Base-by-base conservation (phyloP, 2,329 filamentous ascomycete species). In the Fusarium verrucosum region DNA sequence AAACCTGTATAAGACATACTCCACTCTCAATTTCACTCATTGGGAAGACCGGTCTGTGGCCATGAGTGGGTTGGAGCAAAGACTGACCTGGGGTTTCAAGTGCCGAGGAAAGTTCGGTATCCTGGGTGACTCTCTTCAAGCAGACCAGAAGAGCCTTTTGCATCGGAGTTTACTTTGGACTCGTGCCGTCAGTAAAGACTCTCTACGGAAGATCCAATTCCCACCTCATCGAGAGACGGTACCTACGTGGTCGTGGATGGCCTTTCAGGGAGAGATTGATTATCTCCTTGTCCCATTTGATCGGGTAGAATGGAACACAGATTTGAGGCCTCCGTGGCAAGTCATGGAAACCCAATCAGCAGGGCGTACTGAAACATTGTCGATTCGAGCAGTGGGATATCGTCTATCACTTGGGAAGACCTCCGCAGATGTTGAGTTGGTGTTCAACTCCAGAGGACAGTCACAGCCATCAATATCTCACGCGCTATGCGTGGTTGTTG, bases 171-270 rank as follows among this genome's bases (percentile, higher is more conserved):
- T 61, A 2, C 53, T 61, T 1, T 61, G 53, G 58, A 10, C 17
- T 2, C 46, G 53, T 3, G 38, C 33, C 11, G 9, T 22, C 4
- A 16, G 10, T 2, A 19, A 14, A 6, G 33, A 10, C 5, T 33
- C 32, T 4, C 36, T 50, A 16, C 10, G 10, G 9, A 45, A 20
- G 14, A 54, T 58, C 3, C 4, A 5, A 5, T 56, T 56, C 7
- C 53, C 43, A 5, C 16, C 38, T 2, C 36, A 37, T 11, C 23
- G 53, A 14, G 19, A 36, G 4, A 30, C 20, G 16, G 52, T 51
- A 2, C 57, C 57, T 2, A 50, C 57, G 3, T 60, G 57, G 57
- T 60, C 52, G 3, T 60, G 57, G 57, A 58, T 57, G 52, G 57
- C 57, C 5, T 56, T 43, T 11, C 28, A 26, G 8, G 57, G 52